Evolutionary conservation across 208 protist species (phyloP), one percentile per base, ranked within the genome.

Genomic region (Wallacemonas sp.): DNA sequence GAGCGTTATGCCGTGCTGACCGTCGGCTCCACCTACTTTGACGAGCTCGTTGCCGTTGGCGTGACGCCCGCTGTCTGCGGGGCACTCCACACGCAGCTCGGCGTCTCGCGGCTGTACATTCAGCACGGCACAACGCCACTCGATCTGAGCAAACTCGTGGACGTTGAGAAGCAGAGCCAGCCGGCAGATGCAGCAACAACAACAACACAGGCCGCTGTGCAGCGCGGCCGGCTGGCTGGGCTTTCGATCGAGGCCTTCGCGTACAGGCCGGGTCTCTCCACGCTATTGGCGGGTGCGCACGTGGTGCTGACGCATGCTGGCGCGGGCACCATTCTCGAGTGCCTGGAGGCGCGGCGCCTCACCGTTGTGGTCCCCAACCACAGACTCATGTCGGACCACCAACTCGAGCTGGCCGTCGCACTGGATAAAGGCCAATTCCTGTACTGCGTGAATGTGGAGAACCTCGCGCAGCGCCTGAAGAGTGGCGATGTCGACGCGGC

Each of bases 271-370:
- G 70, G 81, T 23, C 76, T 96, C 2, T 49, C 72, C 17, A 65
- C 60, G 11, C 46, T 89, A 2, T 79, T 97, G 19, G 55, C 47
- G 36, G 54, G 72, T 1, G 85, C 88, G 1, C 27, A 75, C 21
- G 65, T 97, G 14, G 81, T 97, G 33, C 83, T 97, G 27, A 88
- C 88, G 2, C 93, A 97, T 70, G 90, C 90, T 17, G 93, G 93
- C 11, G 93, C 91, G 0, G 93, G 93, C 14, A 96, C 93, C n/a
- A 93, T 96, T n/a, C 83, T 96, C 27, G 90, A 97, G 49, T 78
- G 76, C n/a, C 70, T 96, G 21, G 77, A 92, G 43, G 68, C 70
- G 30, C 76, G 66, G 24, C 66, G 65, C 2, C 82, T 80, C n/a
- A 64, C 85, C 24, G 71, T 97, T 26, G 87, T 92, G 1, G 90